These are phyloP conservation scores for Fomitiporia mediterranea DNA, from an alignment of 1,284 basidiomycete species.

Conservation along the genomic window DNA sequence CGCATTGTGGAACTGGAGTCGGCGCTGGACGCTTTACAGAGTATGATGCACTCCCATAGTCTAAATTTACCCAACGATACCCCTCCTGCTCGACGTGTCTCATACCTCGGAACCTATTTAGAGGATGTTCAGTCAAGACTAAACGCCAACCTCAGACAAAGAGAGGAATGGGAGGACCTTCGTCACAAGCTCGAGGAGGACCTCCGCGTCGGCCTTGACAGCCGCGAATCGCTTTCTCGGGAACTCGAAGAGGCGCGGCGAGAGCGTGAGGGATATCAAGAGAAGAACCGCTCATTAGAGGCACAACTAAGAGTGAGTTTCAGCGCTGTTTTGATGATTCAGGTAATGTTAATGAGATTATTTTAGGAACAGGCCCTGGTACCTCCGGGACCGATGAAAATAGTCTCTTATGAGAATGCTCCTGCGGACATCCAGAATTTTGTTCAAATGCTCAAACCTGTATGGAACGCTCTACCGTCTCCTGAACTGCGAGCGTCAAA, in stretches of 20 bases:
- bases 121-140: conserved; percentile 47
- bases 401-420: conserved; percentile 26
- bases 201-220: conserved; percentile 40
- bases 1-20: conserved; percentile 52
- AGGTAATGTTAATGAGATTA: neutral
- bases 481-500: conserved; percentile 70
- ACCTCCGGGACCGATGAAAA: conserved; percentile 29
- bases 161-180: conserved; percentile 42
- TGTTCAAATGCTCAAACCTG: conserved; percentile 56
- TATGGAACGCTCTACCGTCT: conserved; percentile 81
- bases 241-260: conserved; percentile 53
- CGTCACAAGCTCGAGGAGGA: conserved; percentile 49
- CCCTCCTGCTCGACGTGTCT: conserved; percentile 47
- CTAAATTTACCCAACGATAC: conserved; percentile 48
- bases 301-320: conserved; percentile 39
- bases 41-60: conserved; percentile 48
- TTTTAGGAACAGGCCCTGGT: conserved; percentile 8
- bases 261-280: conserved; percentile 51
- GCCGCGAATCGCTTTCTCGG: conserved; percentile 42
- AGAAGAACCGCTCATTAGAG: conserved; percentile 41
- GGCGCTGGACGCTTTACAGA: conserved; percentile 41
- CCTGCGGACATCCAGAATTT: conserved; percentile 55
- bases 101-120: conserved; percentile 51
- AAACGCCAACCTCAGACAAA: conserved; percentile 44
- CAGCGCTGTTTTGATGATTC: neutral